Percentiles rank a stretch among this genome's conserved stretches.
phyloP scores from a whole-genome alignment of 768 basidiomycete species.

The Suillus sp. region DNA sequence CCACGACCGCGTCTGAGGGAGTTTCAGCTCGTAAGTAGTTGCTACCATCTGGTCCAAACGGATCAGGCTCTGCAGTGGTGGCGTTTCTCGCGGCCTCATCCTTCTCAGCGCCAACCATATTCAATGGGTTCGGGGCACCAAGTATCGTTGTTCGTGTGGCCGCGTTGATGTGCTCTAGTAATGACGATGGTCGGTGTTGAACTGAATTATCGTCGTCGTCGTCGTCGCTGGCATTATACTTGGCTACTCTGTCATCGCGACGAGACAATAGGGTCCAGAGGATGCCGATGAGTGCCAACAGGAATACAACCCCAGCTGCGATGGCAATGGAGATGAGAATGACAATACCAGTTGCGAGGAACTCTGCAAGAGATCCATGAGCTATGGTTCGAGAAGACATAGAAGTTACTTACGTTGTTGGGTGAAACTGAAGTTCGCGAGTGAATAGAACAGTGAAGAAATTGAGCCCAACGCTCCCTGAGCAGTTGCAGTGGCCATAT shows the following conservation, averaged over 20 bases:
- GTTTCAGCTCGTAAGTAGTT: constrained; percentile 82
- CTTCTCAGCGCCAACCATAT: constrained; percentile 48
- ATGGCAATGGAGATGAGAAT: constrained; percentile 98
- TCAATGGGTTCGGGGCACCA: constrained; percentile 48
- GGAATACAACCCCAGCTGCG: constrained; percentile 89
- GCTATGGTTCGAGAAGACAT: constrained; percentile 11
- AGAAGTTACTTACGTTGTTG: constrained; percentile 57
- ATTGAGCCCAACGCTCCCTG: constrained; percentile 72
- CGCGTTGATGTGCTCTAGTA: constrained; percentile 89
- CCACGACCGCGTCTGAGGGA: constrained; percentile 69
- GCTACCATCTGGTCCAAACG: constrained; percentile 72
- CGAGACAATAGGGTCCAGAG: constrained; percentile 88
- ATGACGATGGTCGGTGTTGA: constrained; percentile 81
- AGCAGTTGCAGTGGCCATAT: constrained; percentile 66
- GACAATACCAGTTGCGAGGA: constrained; percentile 89
- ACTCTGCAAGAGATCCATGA: constrained; percentile 49
- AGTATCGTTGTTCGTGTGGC: constrained; percentile 84
- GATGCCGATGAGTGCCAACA: constrained; percentile 82
- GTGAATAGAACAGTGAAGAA: constrained; percentile 81
- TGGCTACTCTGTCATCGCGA: constrained; percentile 69
- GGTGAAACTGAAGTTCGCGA: constrained; percentile 73
- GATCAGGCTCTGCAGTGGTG: constrained; percentile 44
- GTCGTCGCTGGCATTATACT: constrained; percentile 65
- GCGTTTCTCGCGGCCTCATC: constrained; percentile 47
- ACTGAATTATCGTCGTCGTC: constrained; percentile 77